Base-by-base conservation (phyloP, 176 grass and related monocot genomes). In the Oryza longistaminata region DNA sequence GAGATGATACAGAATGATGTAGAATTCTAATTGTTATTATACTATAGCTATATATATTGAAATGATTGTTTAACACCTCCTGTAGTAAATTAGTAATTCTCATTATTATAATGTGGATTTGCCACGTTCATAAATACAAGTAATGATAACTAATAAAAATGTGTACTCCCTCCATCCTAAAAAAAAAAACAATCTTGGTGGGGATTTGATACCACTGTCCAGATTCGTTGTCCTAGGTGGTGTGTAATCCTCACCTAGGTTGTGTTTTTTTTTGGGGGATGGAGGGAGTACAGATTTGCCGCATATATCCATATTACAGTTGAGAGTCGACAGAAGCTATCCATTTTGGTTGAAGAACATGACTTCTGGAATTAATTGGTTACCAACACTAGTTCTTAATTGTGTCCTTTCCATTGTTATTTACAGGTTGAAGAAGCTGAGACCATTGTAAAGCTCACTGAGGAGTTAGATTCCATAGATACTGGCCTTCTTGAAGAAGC, bases 391-490 rank as follows among this genome's bases (percentile, higher is more conserved):
- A 33, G 3, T 75, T 67, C 15, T 64, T 86, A 13, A 29, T 79
- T 33, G 34, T 3, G 2, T 6, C 17, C 25, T 68, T 75, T 75
- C 19, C 12, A 10, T 76, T 88, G 31, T 35, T 72, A 65, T 24
- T 74, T 93, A 69, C 74, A 95, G 96, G 82, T 90, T 87, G 96
- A 98, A 92, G 96, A 98, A 86, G 91, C 96, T 48, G 91, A 94
- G 73, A 98, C 96, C 64, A 92, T 98, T 85, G 91, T 98, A 43
- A 78, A 80, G 31, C 88, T 98, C 68, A 98, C 93, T 4, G 96
- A 98, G 78, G 93, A 98, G 84, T 81, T 90, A 79, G 91, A 95
- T 73, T 95, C 93, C 19, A 86, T 90, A 53, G 96, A 98, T 80
- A 92, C 77, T 52, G 72, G 87, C 76, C 90, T 98, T 79, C 93